Conservation (phyloP, 1,284 basidiomycete genomes). For the Phylloporus sp. region DNA sequence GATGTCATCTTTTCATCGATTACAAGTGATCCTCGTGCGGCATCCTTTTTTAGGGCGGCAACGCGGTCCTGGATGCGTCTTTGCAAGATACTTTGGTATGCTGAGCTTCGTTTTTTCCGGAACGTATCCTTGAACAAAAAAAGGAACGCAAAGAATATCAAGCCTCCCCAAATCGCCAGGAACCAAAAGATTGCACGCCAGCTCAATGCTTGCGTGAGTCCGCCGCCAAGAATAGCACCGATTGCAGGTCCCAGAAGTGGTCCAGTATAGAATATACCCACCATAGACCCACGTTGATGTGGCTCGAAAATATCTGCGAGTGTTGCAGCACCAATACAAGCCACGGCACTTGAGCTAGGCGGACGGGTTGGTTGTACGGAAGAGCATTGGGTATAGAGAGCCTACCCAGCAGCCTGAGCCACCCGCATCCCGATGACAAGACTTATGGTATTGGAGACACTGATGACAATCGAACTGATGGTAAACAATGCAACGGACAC, state of each 20-base stretch:
- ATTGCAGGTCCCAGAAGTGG: background rate
- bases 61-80: background rate
- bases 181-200: conserved; percentile 2
- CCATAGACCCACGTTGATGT: background rate
- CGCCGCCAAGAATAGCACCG: background rate
- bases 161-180: background rate
- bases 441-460: background rate
- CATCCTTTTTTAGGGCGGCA: background rate
- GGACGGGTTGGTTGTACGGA: background rate
- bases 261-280: background rate
- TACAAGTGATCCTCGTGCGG: background rate
- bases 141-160: background rate
- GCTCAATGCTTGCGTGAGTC: conserved; percentile 1
- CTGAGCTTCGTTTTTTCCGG: background rate
- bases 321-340: background rate
- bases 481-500: background rate
- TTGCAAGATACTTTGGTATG: conserved; percentile 2
- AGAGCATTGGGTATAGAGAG: background rate
- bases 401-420: conserved; percentile 1
- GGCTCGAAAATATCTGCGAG: conserved; percentile 1
- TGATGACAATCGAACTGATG: background rate
- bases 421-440: conserved; percentile 4
- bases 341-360: background rate
- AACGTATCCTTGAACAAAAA: conserved; percentile 4
- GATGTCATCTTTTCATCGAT: background rate